Percentiles rank a stretch among this genome's conserved stretches.
Evolutionary conservation across 129 eudicot species (phyloP).

Genomic region (Ambrosia artemisiifolia): DNA sequence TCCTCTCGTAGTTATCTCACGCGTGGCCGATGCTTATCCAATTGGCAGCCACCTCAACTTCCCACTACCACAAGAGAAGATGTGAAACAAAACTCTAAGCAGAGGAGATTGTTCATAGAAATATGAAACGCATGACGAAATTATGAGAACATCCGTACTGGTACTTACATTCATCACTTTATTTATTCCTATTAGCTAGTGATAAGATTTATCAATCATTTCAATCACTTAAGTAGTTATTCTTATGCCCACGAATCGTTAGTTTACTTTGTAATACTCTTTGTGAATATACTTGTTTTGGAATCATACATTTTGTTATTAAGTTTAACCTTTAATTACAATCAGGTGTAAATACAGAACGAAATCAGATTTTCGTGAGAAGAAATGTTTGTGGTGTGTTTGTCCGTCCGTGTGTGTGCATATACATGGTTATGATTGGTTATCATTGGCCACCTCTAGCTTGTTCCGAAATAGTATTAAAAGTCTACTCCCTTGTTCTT

Average conservation of each 20-base stretch:
- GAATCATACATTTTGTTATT: neutral
- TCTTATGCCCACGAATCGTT: constrained; percentile 8
- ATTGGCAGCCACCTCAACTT: constrained; percentile 11
- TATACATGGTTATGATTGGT: neutral
- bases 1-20: too few relatives aligned
- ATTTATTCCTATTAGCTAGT: constrained; percentile 8
- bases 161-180: constrained; percentile 19
- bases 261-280: constrained; percentile 4
- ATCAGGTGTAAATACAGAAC: neutral
- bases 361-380: too few relatives aligned
- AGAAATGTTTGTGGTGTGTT: too few relatives aligned
- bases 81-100: neutral
- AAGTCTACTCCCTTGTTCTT: neutral
- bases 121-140: constrained; percentile 8
- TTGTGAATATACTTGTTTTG: neutral
- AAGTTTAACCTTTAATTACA: neutral
- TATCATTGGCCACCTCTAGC: neutral
- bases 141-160: neutral
- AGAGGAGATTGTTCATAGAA: constrained; percentile 1
- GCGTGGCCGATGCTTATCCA: constrained; percentile 4
- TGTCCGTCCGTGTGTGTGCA: neutral
- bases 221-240: constrained; percentile 15
- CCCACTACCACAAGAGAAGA: neutral
- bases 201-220: neutral
- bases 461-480: neutral